Percentiles rank a stretch among this genome's conserved stretches.
Evolutionary conservation across 129 eudicot genomes (phyloP).

Genomic region (Deinandra increscens): DNA sequence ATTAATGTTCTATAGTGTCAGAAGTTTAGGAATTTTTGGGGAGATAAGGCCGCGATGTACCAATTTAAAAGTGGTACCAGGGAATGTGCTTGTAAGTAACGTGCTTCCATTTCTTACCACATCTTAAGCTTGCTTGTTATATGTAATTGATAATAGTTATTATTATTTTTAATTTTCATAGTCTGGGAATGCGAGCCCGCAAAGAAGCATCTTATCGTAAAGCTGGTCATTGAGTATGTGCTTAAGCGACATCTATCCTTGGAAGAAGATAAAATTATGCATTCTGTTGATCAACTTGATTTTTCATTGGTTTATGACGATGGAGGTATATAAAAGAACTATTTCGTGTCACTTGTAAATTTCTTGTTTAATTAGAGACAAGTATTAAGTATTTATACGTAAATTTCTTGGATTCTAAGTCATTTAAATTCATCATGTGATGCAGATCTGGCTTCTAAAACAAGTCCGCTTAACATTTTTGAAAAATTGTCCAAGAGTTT

Average conservation of each 20-base stretch:
- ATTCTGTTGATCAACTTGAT: slow-evolving; percentile 84
- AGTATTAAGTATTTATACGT: not conserved
- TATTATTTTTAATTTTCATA: slow-evolving; percentile 25
- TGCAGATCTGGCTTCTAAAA: slow-evolving; percentile 44
- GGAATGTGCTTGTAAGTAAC: slow-evolving; percentile 70
- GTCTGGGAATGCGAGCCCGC: slow-evolving; percentile 77
- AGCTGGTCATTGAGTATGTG: slow-evolving; percentile 62
- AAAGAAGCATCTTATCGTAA: slow-evolving; percentile 68
- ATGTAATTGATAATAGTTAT: slow-evolving; percentile 9
- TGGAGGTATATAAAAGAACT: slow-evolving; percentile 43
- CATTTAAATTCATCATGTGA: slow-evolving; percentile 3
- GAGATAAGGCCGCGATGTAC: slow-evolving; percentile 65
- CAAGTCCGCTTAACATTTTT: slow-evolving; percentile 50
- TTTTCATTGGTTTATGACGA: slow-evolving; percentile 57
- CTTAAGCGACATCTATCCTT: slow-evolving; percentile 66
- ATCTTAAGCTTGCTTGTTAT: not conserved
- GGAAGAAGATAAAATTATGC: slow-evolving; percentile 47
- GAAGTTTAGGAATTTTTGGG: slow-evolving; percentile 85
- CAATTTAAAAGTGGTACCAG: slow-evolving; percentile 62
- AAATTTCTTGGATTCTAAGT: not conserved
- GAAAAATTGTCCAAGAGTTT: slow-evolving; percentile 59
- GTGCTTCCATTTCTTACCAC: slow-evolving; percentile 3
- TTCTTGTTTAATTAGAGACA: not conserved
- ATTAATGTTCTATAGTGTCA: slow-evolving; percentile 38
- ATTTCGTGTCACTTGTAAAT: not conserved